Evolutionary conservation across 2,329 filamentous ascomycete genomes (phyloP), one percentile per base, ranked within the genome.

Genomic region (Trichoderma guizhouense): DNA sequence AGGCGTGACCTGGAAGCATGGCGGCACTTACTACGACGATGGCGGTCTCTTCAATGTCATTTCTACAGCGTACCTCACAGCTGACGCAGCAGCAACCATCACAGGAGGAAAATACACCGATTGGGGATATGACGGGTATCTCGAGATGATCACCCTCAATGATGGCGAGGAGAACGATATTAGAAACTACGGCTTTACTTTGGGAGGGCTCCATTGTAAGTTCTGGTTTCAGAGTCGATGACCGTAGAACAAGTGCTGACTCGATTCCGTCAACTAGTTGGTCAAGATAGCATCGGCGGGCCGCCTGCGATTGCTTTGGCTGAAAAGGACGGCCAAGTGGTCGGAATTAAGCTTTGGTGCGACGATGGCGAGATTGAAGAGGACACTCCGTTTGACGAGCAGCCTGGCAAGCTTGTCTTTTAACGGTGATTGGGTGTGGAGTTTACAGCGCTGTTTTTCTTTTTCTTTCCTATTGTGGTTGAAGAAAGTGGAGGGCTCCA

Each of bases 121-220:
- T 28, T 28, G 26, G 26, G n/a, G 43, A 55, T 71, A 61, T 34
- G 36, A 0, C 7, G 39, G 62, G 4, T 71, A 66, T 36, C 62
- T 71, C 15, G 69, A 71, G 24, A 36, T 14, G 14, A 26, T 67
- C 21, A 61, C 62, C 18, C 53, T 71, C 26, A 71, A 71, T 11
- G 69, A 71, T 21, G 7, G 5, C 28, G 28, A 7, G 28, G 28
- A 7, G 28, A 7, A 28, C 28, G 5, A 7, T 28, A 28, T 28
- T 7, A 28, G 28, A 28, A 71, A 71, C 30, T 9, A 30, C 4
- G 69, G 69, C 36, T 71, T 71, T n/a, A 67, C 39, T 14, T 21
- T 67, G 3, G 69, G 69, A 39, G 69, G 69, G 7, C 69, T 71
- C 7, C 69, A 71, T 32, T 71, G 69, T 67, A 71, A 61, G 69